Evolutionary conservation across 345 rosid species (phyloP).

Genomic region (Murraya koenigii): DNA sequence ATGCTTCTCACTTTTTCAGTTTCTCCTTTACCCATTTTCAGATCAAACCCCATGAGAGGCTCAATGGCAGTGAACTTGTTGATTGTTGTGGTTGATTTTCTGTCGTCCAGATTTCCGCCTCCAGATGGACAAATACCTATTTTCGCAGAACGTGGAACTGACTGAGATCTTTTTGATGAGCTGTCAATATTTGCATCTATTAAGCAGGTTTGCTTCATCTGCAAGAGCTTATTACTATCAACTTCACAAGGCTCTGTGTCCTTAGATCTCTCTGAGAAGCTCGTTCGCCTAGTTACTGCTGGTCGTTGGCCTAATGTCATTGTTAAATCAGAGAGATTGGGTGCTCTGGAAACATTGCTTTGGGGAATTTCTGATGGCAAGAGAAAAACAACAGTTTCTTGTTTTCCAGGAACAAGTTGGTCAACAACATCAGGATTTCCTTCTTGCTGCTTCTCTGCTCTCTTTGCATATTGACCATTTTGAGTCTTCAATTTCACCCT

Average conservation of each 20-base stretch:
- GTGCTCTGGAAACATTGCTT: slow-evolving; percentile 28
- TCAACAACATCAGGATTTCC: slow-evolving; percentile 19
- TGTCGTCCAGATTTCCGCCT: slow-evolving; percentile 33
- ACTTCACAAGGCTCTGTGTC: slow-evolving; percentile 35
- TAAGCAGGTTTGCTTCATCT: slow-evolving; percentile 25
- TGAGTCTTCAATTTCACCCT: slow-evolving; percentile 29
- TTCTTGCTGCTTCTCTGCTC: slow-evolving; percentile 30
- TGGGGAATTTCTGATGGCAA: slow-evolving; percentile 43
- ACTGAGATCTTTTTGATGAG: slow-evolving; percentile 35
- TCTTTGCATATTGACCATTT: slow-evolving; percentile 28
- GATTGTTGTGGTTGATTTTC: slow-evolving; percentile 21
- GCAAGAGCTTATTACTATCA: slow-evolving; percentile 31
- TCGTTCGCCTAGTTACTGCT: slow-evolving; percentile 38
- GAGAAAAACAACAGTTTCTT: slow-evolving; percentile 43
- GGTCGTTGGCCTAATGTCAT: slow-evolving; percentile 22
- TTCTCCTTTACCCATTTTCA: slow-evolving; percentile 31
- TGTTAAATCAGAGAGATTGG: slow-evolving; percentile 28
- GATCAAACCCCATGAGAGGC: slow-evolving; percentile 33
- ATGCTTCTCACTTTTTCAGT: slow-evolving; percentile 64
- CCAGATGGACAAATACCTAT: slow-evolving; percentile 26
- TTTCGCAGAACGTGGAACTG: slow-evolving; percentile 30
- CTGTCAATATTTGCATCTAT: slow-evolving; percentile 24
- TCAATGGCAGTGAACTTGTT: slow-evolving; percentile 17
- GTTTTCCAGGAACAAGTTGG: slow-evolving; percentile 26
- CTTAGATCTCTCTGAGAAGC: slow-evolving; percentile 29